Evolutionary conservation across 1,284 basidiomycete species (phyloP).

Genomic region (Ganoderma meredithae): DNA sequence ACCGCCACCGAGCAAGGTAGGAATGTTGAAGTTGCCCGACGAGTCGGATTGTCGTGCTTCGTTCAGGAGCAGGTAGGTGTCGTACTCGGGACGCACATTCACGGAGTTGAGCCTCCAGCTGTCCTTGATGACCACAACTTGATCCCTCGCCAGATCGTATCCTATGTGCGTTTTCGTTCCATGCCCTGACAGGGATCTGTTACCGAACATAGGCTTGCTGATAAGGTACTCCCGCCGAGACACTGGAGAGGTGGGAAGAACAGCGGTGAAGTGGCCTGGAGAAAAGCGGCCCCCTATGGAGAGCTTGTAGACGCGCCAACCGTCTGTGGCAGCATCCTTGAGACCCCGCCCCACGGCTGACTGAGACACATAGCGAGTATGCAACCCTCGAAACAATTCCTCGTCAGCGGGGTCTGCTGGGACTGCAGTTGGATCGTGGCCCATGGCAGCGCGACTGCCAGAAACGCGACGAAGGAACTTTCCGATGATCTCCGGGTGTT

Average conservation of each 20-base stretch:
- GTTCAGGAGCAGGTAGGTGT: not conserved
- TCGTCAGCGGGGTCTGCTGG: not conserved
- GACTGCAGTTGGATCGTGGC: not conserved
- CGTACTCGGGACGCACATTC: not conserved
- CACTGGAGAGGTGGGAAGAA: not conserved
- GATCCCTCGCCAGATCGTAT: not conserved
- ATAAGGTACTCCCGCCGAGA: not conserved
- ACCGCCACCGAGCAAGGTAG: not conserved
- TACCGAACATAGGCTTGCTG: not conserved
- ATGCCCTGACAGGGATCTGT: not conserved
- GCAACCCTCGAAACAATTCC: not conserved
- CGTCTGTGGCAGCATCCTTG: not conserved
- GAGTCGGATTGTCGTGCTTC: not conserved
- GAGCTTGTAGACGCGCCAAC: not conserved
- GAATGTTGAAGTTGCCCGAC: not conserved
- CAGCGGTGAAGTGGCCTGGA: not conserved
- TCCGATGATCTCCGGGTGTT: conserved; percentile 18
- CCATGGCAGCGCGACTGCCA: not conserved
- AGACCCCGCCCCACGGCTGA: not conserved
- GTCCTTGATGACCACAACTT: conserved; percentile 10
- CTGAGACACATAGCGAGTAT: not conserved
- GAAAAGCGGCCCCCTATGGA: not conserved
- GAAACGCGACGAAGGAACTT: conserved; percentile 27
- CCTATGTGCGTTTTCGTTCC: conserved; percentile 2
- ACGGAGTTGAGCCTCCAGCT: not conserved